Evolutionary conservation across 164 flowering plant species (phyloP), one percentile per base, ranked within the genome.

Genomic region (Umbellularia californica): DNA sequence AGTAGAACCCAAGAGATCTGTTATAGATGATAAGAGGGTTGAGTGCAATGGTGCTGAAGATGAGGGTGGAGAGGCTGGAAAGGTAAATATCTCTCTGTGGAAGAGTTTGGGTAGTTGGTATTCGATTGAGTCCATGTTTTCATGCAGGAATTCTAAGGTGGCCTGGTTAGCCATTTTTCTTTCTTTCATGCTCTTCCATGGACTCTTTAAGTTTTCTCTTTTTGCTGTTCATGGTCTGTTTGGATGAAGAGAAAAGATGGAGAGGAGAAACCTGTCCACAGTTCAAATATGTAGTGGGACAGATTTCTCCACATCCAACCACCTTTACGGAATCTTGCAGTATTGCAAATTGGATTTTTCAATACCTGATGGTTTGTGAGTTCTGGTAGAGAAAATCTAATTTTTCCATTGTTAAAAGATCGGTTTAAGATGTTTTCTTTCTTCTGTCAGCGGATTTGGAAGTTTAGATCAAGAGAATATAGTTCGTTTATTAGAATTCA

Each of bases 1-100:
- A 23, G 5, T 72, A 51, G 41, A 65, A 58, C 6, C n/a, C 20
- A 75, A 73, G 62, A 74, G 71, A 75, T 75, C 80, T 75, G 69
- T 50, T 70, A 75, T 63, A 62, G 80, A 77, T 70, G 80, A 77
- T 68, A 79, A 77, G 75, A 73, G 71, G 64, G 60, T 12, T 25
- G 52, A 50, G n/a, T 63, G 65, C 28, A 63, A 25, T 74, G 71
- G 19, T 33, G 77, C 67, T 66, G 69, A 75, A 11, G 75, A 75
- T 3, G 70, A 51, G 14, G 25, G 19, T 51, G 50, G 58, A 51
- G 71, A 69, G 50, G 10, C 2, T 58, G 41, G 30, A 27, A 71
- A 30, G 27, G 68, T 51, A 12, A 64, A 58, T 50, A 70, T 65
- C 70, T 25, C 23, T 66, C 69, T 69, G 47, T 41, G 47, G 47